A percentile compares a stretch with the other conserved stretches of the same genome.
Evolutionary conservation across 345 rosid genomes (phyloP).

Genomic region (Iberis pinnata): DNA sequence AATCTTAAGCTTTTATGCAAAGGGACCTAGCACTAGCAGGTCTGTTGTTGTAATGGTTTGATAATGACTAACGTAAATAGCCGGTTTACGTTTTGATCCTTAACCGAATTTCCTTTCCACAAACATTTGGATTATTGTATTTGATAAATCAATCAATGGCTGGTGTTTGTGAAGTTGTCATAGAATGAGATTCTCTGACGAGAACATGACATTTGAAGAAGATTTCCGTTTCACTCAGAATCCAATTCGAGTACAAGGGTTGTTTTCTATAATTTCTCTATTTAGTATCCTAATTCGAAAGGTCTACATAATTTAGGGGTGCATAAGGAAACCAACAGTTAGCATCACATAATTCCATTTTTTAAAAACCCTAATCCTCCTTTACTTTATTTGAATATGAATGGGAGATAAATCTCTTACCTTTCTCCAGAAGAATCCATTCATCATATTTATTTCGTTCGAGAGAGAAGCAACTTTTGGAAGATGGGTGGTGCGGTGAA

Average conservation of each 20-base stretch:
- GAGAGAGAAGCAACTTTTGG: background rate
- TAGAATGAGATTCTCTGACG: no score
- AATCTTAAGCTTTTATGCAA: background rate
- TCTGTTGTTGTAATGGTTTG: background rate
- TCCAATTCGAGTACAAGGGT: no score
- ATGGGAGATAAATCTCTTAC: background rate
- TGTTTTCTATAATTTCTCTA: no score
- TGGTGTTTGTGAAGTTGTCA: no score
- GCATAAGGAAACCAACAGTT: no score
- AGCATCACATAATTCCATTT: background rate
- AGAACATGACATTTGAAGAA: no score
- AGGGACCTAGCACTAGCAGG: background rate
- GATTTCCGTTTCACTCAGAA: no score
- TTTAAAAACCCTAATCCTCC: background rate
- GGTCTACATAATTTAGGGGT: no score
- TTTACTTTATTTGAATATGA: conserved; percentile 2
- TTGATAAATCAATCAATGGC: background rate
- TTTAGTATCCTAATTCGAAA: no score
- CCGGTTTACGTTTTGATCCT: conserved; percentile 1
- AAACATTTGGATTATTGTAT: no score
- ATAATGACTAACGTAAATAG: background rate
- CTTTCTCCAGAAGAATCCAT: background rate
- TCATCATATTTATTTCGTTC: background rate
- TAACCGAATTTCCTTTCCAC: background rate
- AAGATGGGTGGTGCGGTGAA: conserved; percentile 75